Conservation (phyloP, 331 rosid genomes). For the Spiraea crenata region DNA sequence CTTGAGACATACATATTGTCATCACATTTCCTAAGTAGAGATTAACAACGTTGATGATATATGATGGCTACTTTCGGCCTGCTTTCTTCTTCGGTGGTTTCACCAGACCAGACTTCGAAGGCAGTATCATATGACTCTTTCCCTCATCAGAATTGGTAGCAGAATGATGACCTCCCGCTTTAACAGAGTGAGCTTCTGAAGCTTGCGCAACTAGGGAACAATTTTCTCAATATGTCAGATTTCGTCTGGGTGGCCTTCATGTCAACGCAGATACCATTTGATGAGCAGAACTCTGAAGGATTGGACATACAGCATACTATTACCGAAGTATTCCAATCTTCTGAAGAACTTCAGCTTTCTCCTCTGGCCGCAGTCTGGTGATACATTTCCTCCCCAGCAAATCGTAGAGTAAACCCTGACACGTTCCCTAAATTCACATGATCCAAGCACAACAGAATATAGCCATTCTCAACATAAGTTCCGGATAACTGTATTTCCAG, state of each 20-base stretch:
- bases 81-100: no score
- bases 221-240: slow-evolving; percentile 14
- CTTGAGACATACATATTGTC: no score
- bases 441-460: slow-evolving; percentile 42
- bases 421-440: slow-evolving; percentile 30
- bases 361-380: slow-evolving; percentile 19
- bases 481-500: slow-evolving; percentile 26
- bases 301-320: slow-evolving; percentile 33
- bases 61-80: no score
- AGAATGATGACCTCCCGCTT: background rate
- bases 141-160: background rate
- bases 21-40: no score
- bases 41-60: no score
- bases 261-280: slow-evolving; percentile 24
- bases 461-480: slow-evolving; percentile 42
- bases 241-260: slow-evolving; percentile 14
- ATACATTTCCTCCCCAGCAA: slow-evolving; percentile 25
- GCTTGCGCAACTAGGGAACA: slow-evolving; percentile 19
- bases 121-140: background rate
- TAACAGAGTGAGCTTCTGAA: background rate
- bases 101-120: background rate
- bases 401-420: slow-evolving; percentile 8
- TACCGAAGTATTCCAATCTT: slow-evolving; percentile 49
- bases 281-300: background rate
- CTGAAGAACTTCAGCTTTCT: slow-evolving; percentile 52